Percentiles rank a stretch among this genome's conserved stretches.
phyloP scores from a whole-genome alignment of 257 asterid species.

The Ocimum tenuiflorum region DNA sequence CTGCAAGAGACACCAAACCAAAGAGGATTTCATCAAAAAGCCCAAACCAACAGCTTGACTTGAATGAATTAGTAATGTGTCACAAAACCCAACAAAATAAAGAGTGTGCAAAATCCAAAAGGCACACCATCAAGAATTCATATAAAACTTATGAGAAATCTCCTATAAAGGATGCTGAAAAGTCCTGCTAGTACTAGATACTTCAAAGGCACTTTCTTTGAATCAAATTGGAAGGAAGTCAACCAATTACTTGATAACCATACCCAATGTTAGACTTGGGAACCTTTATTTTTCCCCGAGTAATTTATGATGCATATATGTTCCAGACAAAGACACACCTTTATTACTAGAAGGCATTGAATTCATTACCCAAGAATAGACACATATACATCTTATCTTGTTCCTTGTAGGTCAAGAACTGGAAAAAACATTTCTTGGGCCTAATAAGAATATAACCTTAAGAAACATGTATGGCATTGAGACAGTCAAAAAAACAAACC shows the following conservation, averaged over 20 bases:
- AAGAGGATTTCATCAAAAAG: constrained; percentile 20
- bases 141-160: background rate
- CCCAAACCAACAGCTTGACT: constrained; percentile 2
- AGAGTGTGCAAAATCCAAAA: background rate
- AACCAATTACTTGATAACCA: too few relatives aligned
- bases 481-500: background rate
- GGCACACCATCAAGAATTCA: background rate
- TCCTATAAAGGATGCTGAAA: constrained; percentile 6
- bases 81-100: constrained; percentile 2
- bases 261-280: too few relatives aligned
- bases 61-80: background rate
- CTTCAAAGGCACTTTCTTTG: too few relatives aligned
- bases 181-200: background rate
- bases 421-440: background rate
- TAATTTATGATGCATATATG: too few relatives aligned
- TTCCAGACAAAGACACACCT: too few relatives aligned
- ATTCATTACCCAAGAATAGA: too few relatives aligned
- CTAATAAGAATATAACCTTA: background rate
- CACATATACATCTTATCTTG: background rate
- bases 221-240: too few relatives aligned
- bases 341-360: too few relatives aligned
- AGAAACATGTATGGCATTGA: background rate
- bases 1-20: constrained; percentile 43
- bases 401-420: background rate
- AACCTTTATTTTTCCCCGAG: too few relatives aligned